Evolutionary conservation across 768 basidiomycete genomes (phyloP).

Genomic region (Cytidiella melzeri): DNA sequence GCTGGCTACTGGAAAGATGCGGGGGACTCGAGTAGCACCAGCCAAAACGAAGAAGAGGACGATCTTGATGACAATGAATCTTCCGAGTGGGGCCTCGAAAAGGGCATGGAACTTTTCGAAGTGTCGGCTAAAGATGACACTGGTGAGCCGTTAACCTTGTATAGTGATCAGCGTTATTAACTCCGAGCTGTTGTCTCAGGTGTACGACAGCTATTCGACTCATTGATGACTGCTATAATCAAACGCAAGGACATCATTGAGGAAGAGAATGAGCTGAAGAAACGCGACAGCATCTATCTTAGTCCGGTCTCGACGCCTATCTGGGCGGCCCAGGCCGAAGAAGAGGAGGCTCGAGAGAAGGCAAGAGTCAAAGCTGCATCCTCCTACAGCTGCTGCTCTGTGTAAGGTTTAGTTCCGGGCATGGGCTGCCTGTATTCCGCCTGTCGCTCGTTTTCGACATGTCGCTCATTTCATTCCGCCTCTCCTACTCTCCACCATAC

Average conservation of each 20-base stretch:
- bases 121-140: conserved; percentile 86
- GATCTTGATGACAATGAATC: conserved; percentile 41
- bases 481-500: conserved; percentile 14
- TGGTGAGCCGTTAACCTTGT: conserved; percentile 41
- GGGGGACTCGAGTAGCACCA: conserved; percentile 57
- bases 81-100: conserved; percentile 70
- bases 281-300: conserved; percentile 80
- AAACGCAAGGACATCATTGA: conserved; percentile 73
- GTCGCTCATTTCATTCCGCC: conserved; percentile 5
- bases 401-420: conserved; percentile 22
- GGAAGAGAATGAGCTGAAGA: conserved; percentile 70
- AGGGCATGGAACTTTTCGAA: conserved; percentile 85
- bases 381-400: conserved; percentile 66
- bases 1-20: conserved; percentile 50
- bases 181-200: conserved; percentile 37
- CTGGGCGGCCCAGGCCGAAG: conserved; percentile 78
- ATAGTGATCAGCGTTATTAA: conserved; percentile 1
- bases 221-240: conserved; percentile 77
- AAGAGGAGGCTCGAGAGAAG: conserved; percentile 64
- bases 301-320: conserved; percentile 55
- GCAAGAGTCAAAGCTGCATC: conserved; percentile 37
- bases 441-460: conserved; percentile 2
- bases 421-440: conserved; percentile 8
- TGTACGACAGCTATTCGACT: conserved; percentile 72
- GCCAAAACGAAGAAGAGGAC: conserved; percentile 50